Evolutionary conservation across 495 filamentous ascomycete genomes (phyloP).

Genomic region (Penicillium malachiteum): DNA sequence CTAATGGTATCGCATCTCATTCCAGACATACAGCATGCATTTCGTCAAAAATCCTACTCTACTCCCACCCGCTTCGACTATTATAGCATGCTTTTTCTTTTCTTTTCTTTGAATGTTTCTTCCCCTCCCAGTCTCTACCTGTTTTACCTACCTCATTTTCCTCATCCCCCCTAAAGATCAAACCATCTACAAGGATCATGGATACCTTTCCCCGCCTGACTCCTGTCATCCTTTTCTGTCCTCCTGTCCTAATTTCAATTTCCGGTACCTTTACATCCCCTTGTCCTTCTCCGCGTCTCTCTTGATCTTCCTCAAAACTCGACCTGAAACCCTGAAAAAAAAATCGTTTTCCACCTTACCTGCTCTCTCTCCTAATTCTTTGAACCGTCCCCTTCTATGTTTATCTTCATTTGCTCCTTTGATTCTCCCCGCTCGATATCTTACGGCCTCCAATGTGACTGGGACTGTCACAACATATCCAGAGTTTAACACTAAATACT

Average conservation of each 20-base stretch:
- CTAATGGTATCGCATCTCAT: background rate
- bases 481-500: conserved; percentile 15
- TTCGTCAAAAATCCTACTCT: background rate
- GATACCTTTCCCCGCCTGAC: background rate
- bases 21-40: background rate
- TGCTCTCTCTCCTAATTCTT: conserved; percentile 17
- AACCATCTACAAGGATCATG: background rate
- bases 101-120: background rate
- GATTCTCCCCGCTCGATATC: conserved; percentile 11
- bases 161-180: conserved; percentile 3
- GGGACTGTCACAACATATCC: conserved; percentile 14
- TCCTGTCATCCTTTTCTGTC: conserved; percentile 1
- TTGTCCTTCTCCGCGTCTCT: conserved; percentile 3
- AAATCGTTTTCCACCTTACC: conserved; percentile 11
- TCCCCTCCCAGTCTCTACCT: conserved; percentile 17
- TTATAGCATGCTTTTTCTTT: conserved; percentile 3
- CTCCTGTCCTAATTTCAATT: conserved; percentile 8
- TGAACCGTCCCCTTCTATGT: conserved; percentile 8
- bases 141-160: conserved; percentile 8
- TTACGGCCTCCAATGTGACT: conserved; percentile 13
- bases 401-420: conserved; percentile 14
- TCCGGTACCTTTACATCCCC: background rate
- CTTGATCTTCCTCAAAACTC: conserved; percentile 5
- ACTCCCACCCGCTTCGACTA: background rate
- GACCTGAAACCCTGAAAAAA: conserved; percentile 16